Evolutionary conservation across 768 basidiomycete species (phyloP).

Genomic region (Leccinum rimulosum): DNA sequence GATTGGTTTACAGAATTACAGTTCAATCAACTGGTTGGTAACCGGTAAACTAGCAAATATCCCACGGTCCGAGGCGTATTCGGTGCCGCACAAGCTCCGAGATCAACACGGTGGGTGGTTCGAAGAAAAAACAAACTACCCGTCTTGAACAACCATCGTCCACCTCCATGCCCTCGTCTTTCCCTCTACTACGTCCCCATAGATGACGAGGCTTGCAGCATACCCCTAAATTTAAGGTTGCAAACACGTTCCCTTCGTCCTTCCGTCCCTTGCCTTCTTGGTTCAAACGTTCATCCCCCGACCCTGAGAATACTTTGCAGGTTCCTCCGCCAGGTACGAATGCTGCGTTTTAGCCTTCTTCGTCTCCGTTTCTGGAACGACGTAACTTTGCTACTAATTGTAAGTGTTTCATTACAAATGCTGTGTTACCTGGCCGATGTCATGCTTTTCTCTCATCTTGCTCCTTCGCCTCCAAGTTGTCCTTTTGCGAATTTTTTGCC

Average conservation of each 20-base stretch:
- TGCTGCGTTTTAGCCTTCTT: slow-evolving; percentile 56
- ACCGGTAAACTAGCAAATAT: too few species aligned
- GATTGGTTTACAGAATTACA: too few species aligned
- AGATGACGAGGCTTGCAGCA: slow-evolving; percentile 49
- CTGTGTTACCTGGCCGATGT: slow-evolving; percentile 53
- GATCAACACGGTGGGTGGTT: not conserved
- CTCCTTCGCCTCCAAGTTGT: slow-evolving; percentile 34
- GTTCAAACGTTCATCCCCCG: slow-evolving; percentile 43
- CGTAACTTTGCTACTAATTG: slow-evolving; percentile 20
- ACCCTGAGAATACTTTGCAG: slow-evolving; percentile 74
- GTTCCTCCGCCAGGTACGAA: slow-evolving; percentile 77
- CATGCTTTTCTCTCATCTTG: slow-evolving; percentile 72
- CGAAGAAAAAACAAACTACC: slow-evolving; percentile 7
- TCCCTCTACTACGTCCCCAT: slow-evolving; percentile 38
- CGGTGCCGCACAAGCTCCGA: too few species aligned
- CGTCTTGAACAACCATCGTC: slow-evolving; percentile 54
- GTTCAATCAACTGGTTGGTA: too few species aligned
- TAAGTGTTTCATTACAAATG: not conserved
- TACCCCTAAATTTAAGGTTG: slow-evolving; percentile 67
- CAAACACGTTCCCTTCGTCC: slow-evolving; percentile 72
- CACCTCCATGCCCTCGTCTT: not conserved
- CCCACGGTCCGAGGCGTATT: too few species aligned
- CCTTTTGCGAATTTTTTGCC: not conserved
- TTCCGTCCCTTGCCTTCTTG: slow-evolving; percentile 48
- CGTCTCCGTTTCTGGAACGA: slow-evolving; percentile 62